phyloP scores from a whole-genome alignment of 2,329 filamentous ascomycete genomes.

The Chaetomiaceae sp. region DNA sequence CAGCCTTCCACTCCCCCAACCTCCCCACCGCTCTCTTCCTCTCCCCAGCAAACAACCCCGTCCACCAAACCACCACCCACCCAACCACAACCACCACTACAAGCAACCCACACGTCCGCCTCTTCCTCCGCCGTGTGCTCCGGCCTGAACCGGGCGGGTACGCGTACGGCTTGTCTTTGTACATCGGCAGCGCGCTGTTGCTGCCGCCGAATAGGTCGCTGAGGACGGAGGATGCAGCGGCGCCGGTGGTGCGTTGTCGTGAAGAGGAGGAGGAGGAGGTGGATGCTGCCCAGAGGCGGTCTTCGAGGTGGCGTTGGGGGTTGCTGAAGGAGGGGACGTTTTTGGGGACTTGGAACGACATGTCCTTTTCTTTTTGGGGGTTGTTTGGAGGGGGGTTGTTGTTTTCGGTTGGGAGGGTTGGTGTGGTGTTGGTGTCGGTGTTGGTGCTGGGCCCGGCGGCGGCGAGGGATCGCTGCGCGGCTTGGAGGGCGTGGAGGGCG shows the following conservation, averaged over 20 bases:
- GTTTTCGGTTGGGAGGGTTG: slow-evolving; percentile 25
- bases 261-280: slow-evolving; percentile 9
- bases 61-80: slow-evolving; percentile 63
- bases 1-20: slow-evolving; percentile 50
- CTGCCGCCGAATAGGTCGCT: slow-evolving; percentile 32
- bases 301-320: slow-evolving; percentile 60
- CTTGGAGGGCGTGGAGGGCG: slow-evolving; percentile 41
- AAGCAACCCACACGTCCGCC: slow-evolving; percentile 51
- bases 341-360: slow-evolving; percentile 63
- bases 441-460: slow-evolving; percentile 6
- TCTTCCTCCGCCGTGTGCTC: too few species aligned
- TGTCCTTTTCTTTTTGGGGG: slow-evolving; percentile 34
- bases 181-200: slow-evolving; percentile 71
- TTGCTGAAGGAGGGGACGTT: slow-evolving; percentile 65
- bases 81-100: slow-evolving; percentile 51
- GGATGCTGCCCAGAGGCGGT: slow-evolving; percentile 55
- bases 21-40: slow-evolving; percentile 34
- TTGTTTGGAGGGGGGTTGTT: slow-evolving; percentile 34
- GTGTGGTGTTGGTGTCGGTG: neutral
- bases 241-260: slow-evolving; percentile 22
- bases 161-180: slow-evolving; percentile 96
- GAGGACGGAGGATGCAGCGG: slow-evolving; percentile 33
- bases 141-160: slow-evolving; percentile 59
- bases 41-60: slow-evolving; percentile 51
- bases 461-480: too few species aligned